Conservation (phyloP, 2,329 filamentous ascomycete species). For the Beauveria varroae region DNA sequence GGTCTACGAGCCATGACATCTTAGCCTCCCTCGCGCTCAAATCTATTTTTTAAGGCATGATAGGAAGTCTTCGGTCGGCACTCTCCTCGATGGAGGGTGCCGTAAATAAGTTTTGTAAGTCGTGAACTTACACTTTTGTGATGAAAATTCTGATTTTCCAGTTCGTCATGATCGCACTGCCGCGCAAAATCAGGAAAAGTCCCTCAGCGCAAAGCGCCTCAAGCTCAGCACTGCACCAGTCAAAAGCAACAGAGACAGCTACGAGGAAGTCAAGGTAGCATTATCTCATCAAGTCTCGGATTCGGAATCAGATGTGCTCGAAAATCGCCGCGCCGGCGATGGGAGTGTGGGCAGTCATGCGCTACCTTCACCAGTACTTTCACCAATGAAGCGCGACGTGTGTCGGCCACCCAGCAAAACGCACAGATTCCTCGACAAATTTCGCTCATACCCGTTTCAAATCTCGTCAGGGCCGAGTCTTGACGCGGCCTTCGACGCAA, state of each 20-base stretch:
- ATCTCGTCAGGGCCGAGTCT: neutral
- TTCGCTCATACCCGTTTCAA: neutral
- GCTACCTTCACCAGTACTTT: neutral
- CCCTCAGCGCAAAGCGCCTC: neutral
- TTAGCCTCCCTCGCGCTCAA: neutral
- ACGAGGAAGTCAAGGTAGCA: neutral
- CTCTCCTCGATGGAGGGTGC: neutral
- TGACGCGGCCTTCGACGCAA: neutral
- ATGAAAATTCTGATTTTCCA: neutral
- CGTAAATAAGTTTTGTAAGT: slow-evolving; percentile 5
- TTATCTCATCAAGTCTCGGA: neutral
- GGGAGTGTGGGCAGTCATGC: neutral
- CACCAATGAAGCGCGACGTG: neutral
- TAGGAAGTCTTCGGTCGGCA: slow-evolving; percentile 7
- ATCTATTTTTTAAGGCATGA: slow-evolving; percentile 1
- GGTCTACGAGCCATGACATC: neutral
- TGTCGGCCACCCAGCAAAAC: neutral
- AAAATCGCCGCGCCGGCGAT: neutral
- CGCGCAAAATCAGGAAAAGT: neutral
- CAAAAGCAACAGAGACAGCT: neutral
- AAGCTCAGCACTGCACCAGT: slow-evolving; percentile 1
- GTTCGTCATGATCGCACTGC: slow-evolving; percentile 4
- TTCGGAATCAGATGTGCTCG: neutral
- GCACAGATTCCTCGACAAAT: slow-evolving; percentile 1
- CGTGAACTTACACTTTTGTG: too few species aligned